phyloP scores from a whole-genome alignment of 257 asterid genomes.

The Gentiana dahurica region DNA sequence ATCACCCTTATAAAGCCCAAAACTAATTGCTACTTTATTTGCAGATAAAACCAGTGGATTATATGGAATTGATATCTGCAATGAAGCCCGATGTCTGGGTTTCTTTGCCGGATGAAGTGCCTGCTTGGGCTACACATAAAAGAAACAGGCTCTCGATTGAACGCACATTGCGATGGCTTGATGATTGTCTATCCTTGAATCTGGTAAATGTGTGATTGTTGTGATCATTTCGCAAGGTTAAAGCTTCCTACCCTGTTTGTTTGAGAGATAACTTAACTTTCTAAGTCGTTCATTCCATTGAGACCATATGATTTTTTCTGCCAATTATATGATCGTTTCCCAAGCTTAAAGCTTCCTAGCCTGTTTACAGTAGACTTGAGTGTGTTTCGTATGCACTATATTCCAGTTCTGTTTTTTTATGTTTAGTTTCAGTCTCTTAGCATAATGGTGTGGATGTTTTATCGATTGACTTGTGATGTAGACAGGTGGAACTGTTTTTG shows the following conservation, averaged over 20 bases:
- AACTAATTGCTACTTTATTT: not conserved
- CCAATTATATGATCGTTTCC: no score
- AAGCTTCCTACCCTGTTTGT: no score
- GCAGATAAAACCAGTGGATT: slow-evolving; percentile 64
- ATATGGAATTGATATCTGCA: slow-evolving; percentile 57
- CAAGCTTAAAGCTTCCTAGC: no score
- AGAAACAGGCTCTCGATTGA: slow-evolving; percentile 69
- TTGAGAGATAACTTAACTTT: no score
- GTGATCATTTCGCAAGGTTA: no score
- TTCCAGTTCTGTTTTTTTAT: not conserved
- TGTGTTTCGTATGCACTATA: not conserved
- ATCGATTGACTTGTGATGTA: slow-evolving; percentile 15
- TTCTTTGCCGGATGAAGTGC: slow-evolving; percentile 88
- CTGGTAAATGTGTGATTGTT: not conserved
- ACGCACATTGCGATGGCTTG: slow-evolving; percentile 86
- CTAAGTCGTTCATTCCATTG: no score
- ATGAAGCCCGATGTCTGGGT: slow-evolving; percentile 85
- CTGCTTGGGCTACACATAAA: slow-evolving; percentile 86
- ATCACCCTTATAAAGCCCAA: not conserved
- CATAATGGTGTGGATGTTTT: not conserved
- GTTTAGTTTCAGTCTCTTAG: no score
- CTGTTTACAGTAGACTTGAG: not conserved
- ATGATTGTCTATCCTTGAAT: slow-evolving; percentile 50
- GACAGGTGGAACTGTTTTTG: slow-evolving; percentile 78
- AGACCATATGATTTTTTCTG: no score